phyloP scores from a whole-genome alignment of 225 moss, liverwort and hornwort genomes.

The Straminergon stramineum region DNA sequence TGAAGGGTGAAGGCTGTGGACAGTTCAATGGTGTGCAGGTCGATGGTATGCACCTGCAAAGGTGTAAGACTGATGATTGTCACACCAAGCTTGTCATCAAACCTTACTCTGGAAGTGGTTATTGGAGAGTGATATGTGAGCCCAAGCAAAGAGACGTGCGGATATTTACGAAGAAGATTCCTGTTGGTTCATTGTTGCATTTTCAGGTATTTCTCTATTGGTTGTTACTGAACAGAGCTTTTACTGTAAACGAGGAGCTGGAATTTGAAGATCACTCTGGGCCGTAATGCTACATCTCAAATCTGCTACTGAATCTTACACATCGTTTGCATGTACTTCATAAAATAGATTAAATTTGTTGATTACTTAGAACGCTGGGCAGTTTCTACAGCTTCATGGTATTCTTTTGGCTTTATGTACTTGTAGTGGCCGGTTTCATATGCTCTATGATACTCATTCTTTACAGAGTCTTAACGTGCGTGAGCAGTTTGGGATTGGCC shows the following conservation, averaged over 20 bases:
- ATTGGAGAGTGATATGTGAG: constrained; percentile 86
- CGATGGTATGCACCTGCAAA: constrained; percentile 29
- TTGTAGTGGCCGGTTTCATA: neutral
- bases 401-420: neutral
- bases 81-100: constrained; percentile 84
- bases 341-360: neutral
- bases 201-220: constrained; percentile 24
- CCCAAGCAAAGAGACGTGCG: constrained; percentile 79
- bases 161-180: constrained; percentile 87
- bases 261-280: neutral
- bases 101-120: constrained; percentile 53
- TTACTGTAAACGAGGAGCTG: neutral
- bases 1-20: constrained; percentile 30
- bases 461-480: neutral
- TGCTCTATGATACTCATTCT: neutral
- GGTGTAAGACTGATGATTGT: constrained; percentile 42
- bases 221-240: neutral
- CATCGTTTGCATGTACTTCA: neutral
- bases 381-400: neutral
- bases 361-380: neutral
- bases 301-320: neutral
- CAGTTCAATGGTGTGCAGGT: constrained; percentile 69
- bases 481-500: constrained; percentile 81
- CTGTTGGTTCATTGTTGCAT: constrained; percentile 49
- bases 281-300: neutral